phyloP scores from a whole-genome alignment of 2,329 filamentous ascomycete species.

The Cryphonectria naterciae region DNA sequence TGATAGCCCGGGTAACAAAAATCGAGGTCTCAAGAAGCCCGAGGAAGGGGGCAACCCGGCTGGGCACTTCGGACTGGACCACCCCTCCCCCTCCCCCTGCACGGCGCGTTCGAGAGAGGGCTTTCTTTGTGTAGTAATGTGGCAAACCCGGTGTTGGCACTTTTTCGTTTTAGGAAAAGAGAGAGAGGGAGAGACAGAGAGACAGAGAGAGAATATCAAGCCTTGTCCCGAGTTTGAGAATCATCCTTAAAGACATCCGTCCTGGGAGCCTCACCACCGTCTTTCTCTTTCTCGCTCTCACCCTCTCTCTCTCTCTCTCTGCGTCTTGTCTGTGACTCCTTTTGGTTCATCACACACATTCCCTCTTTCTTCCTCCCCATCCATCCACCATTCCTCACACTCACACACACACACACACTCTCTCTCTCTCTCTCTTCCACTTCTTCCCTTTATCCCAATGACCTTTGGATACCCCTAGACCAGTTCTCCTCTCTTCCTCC shows the following conservation, averaged over 20 bases:
- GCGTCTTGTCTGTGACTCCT: background rate
- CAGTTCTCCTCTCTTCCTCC: constrained; percentile 9
- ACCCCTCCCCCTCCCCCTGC: background rate
- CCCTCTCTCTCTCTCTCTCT: background rate
- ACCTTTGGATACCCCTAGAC: constrained; percentile 17
- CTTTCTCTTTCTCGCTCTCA: background rate
- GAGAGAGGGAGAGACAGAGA: background rate
- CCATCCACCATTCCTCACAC: too few species aligned
- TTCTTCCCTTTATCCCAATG: background rate
- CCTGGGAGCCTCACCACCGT: constrained; percentile 4
- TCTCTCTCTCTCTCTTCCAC: background rate
- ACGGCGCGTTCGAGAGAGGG: background rate
- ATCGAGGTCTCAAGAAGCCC: constrained; percentile 15
- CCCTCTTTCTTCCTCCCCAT: background rate
- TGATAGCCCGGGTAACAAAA: constrained; percentile 14
- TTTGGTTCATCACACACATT: constrained; percentile 13
- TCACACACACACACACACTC: background rate
- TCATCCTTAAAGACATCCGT: constrained; percentile 21
- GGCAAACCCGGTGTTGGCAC: background rate
- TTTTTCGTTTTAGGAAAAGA: background rate
- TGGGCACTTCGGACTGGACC: background rate
- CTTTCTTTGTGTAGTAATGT: background rate
- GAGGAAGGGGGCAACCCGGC: background rate
- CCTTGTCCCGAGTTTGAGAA: constrained; percentile 4
- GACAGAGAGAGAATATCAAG: background rate